Evolutionary conservation across 129 eudicot species (phyloP).

Genomic region (Tagetes erecta): DNA sequence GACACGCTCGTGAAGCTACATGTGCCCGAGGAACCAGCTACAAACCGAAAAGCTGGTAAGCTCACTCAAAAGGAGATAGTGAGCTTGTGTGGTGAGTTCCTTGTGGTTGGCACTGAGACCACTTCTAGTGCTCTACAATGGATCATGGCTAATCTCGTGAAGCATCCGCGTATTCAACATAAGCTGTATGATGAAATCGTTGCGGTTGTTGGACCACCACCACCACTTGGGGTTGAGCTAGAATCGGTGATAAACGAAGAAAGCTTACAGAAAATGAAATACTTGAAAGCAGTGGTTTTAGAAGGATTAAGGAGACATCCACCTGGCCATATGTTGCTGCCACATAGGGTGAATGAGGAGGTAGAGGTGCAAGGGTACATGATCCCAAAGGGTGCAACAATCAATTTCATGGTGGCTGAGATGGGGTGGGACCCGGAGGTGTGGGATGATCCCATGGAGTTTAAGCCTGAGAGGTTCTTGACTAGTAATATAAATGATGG

Average conservation of each 20-base stretch:
- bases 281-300: constrained; percentile 10
- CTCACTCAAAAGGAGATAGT: neutral
- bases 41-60: neutral
- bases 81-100: neutral
- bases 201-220: neutral
- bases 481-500: neutral
- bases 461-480: constrained; percentile 9
- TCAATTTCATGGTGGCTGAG: constrained; percentile 7
- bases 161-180: neutral
- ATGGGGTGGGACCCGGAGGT: constrained; percentile 4
- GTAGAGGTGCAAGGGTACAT: neutral
- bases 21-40: neutral
- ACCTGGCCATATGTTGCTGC: neutral
- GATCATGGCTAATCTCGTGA: neutral
- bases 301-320: constrained; percentile 3
- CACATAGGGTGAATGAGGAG: neutral
- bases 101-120: neutral
- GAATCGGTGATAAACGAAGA: neutral
- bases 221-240: neutral
- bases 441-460: constrained; percentile 13
- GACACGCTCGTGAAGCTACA: neutral
- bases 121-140: neutral
- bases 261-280: neutral
- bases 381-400: constrained; percentile 2
- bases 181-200: neutral